Evolutionary conservation across 495 filamentous ascomycete genomes (phyloP).

Genomic region (Evernia prunastri): DNA sequence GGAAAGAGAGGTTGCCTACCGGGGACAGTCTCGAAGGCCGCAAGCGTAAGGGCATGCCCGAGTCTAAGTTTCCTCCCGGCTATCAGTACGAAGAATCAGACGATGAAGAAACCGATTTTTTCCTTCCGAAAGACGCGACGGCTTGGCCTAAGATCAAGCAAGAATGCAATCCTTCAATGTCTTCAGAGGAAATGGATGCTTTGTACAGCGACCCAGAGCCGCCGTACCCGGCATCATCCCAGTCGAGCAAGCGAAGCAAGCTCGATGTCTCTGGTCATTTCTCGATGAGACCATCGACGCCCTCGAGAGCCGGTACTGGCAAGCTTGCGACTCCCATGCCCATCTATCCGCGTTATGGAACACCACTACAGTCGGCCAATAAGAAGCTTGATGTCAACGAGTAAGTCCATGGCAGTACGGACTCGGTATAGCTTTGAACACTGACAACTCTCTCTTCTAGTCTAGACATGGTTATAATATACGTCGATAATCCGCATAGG

Average conservation of each 20-base stretch:
- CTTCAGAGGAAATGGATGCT: conserved; percentile 3
- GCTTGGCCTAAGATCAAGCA: conserved; percentile 6
- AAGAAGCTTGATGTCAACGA: neutral
- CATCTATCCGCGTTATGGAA: neutral
- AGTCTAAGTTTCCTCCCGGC: neutral
- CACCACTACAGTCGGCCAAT: neutral
- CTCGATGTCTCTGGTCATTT: neutral
- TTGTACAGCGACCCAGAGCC: neutral
- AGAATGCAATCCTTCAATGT: neutral
- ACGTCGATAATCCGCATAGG: conserved; percentile 18
- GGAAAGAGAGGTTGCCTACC: neutral
- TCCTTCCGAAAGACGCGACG: neutral
- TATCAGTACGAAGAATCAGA: conserved; percentile 4
- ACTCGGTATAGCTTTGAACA: neutral
- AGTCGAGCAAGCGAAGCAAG: conserved; percentile 4
- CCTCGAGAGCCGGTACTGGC: neutral
- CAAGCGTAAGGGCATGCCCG: neutral
- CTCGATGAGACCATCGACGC: neutral
- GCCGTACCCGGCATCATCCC: neutral
- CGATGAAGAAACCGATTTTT: conserved; percentile 16
- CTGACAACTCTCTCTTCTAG: conserved; percentile 3
- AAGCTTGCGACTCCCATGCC: neutral
- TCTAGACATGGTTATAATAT: conserved; percentile 15
- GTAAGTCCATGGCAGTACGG: conserved; percentile 3
- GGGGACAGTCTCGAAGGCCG: neutral